These are phyloP conservation scores for Posidonia australis DNA, from an alignment of 106 monocot genomes.

Conservation along the genomic window DNA sequence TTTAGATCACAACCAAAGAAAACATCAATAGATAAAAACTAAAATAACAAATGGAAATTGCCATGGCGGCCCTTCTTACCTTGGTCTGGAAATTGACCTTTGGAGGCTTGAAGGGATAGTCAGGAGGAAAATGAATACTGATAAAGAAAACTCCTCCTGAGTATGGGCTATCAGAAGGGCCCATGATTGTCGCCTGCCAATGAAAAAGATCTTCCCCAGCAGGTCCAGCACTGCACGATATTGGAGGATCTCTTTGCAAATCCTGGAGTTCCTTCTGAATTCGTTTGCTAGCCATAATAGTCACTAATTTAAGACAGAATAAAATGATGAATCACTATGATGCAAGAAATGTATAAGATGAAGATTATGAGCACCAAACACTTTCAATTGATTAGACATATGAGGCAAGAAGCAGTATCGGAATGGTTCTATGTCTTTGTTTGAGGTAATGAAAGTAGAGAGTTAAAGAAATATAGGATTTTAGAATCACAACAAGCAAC, in stretches of 20 bases:
- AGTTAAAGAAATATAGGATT: no score
- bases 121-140: conserved; percentile 20
- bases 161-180: conserved; percentile 23
- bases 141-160: conserved; percentile 25
- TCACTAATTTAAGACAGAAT: neutral
- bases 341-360: no score
- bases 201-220: conserved; percentile 24
- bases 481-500: no score
- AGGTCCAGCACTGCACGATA: conserved; percentile 27
- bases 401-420: no score
- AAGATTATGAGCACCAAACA: no score
- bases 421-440: no score
- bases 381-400: no score
- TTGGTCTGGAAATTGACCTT: conserved; percentile 28
- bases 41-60: no score
- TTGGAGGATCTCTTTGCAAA: conserved; percentile 27
- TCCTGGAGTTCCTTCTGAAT: conserved; percentile 29
- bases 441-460: no score
- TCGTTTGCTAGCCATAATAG: conserved; percentile 16
- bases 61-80: conserved; percentile 5
- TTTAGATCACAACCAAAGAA: neutral
- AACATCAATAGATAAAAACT: neutral
- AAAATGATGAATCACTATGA: neutral
- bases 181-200: conserved; percentile 32
- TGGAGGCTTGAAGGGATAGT: conserved; percentile 28